Conservation (phyloP, 2,329 filamentous ascomycete species). For the Penicillium polonicum region DNA sequence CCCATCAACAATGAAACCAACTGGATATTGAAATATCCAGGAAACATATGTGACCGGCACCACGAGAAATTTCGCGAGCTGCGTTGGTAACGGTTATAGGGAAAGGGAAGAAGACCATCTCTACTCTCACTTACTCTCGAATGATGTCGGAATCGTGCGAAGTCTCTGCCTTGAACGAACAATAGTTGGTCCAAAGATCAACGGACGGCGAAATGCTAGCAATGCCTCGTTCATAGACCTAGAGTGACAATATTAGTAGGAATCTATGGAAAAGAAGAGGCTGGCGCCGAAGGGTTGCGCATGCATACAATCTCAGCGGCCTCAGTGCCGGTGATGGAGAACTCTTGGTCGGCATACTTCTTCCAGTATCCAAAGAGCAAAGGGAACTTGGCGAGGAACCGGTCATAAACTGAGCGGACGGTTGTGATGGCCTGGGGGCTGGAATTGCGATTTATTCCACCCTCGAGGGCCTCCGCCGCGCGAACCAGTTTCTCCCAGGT, state of each 20-base stretch:
- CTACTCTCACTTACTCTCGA: conserved; percentile 93
- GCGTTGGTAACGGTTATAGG: conserved; percentile 51
- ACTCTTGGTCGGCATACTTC: conserved; percentile 97
- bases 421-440: conserved; percentile 89
- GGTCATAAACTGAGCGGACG: conserved; percentile 83
- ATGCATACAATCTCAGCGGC: conserved; percentile 85
- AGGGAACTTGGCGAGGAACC: conserved; percentile 90
- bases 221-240: conserved; percentile 95
- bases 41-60: conserved; percentile 37
- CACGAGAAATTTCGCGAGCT: conserved; percentile 40
- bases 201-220: conserved; percentile 91
- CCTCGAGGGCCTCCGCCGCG: conserved; percentile 79
- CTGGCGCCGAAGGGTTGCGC: not conserved
- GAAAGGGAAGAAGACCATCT: conserved; percentile 65
- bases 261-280: not conserved
- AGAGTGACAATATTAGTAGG: conserved; percentile 11
- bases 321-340: conserved; percentile 94
- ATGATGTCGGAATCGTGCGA: conserved; percentile 92
- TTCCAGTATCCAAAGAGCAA: conserved; percentile 99
- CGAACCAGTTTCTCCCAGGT: conserved; percentile 90
- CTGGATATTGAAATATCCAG: conserved; percentile 35
- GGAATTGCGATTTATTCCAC: conserved; percentile 93
- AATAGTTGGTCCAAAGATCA: conserved; percentile 97
- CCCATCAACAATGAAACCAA: conserved; percentile 47
- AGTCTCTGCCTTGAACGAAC: conserved; percentile 95